phyloP scores from a whole-genome alignment of 805 yeast species.

The Cyberlindnera meyerae region DNA sequence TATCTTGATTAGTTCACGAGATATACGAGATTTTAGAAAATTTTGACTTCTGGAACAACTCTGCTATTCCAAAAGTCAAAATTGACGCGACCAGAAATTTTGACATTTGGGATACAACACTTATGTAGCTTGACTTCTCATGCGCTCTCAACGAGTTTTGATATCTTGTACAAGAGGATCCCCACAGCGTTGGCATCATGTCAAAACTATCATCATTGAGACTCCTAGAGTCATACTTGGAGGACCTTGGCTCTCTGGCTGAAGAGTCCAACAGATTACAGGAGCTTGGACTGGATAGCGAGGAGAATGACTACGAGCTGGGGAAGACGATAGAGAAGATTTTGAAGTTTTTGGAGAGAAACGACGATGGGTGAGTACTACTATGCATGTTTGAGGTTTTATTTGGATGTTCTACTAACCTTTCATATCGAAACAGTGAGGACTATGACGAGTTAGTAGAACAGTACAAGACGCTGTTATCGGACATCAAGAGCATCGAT shows the following conservation, averaged over 20 bases:
- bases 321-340: constrained; percentile 21
- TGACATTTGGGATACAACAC: too few relatives aligned
- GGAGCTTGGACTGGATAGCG: constrained; percentile 12
- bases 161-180: too few relatives aligned
- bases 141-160: too few relatives aligned
- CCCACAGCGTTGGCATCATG: constrained; percentile 4
- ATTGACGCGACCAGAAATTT: too few relatives aligned
- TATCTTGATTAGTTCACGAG: too few relatives aligned
- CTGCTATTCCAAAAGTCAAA: too few relatives aligned
- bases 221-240: constrained; percentile 25
- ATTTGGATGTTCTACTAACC: background rate
- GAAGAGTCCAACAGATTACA: constrained; percentile 22
- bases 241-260: constrained; percentile 20
- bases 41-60: too few relatives aligned
- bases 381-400: background rate
- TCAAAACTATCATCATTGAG: constrained; percentile 20
- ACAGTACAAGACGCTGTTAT: constrained; percentile 13
- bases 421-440: constrained; percentile 11
- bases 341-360: constrained; percentile 22
- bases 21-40: too few relatives aligned
- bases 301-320: constrained; percentile 22
- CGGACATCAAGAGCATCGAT: constrained; percentile 13
- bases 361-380: constrained; percentile 22
- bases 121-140: too few relatives aligned
- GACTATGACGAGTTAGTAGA: constrained; percentile 26